Evolutionary conservation across 1,284 basidiomycete genomes (phyloP), one percentile per base, ranked within the genome.

Genomic region (Marasmius tenuissimus): DNA sequence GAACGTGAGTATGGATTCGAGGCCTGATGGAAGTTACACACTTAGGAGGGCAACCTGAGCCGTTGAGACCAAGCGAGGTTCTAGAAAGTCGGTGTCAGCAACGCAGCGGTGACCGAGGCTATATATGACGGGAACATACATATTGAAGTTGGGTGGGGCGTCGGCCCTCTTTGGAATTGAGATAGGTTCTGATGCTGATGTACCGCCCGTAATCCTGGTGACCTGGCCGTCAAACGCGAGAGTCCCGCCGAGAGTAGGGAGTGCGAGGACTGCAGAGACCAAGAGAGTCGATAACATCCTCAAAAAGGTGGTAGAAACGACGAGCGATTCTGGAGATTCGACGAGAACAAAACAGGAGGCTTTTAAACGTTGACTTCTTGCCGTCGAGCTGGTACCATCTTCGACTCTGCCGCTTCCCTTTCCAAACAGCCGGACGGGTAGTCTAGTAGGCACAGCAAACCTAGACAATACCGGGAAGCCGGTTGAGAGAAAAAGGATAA

Each of bases 21-120:
- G 27, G 27, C 27, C 27, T 27, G 27, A 27, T 27, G 27, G 27
- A 27, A 27, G 27, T 27, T 27, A 27, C 27, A 27, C 27, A 27
- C 27, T 27, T 54, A 54, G 34, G 18, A 9, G 14, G 69, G 39
- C 70, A 71, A 53, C 68, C 69, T 18, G 70, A 70, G 5, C 69
- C 66, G 40, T 69, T 71, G 47, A 49, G 34, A 10, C 45, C 53
- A 20, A 57, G 39, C 10, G 45, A 37, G 55, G 60, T 61, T 18
- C 53, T 51, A 34, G 4, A 40, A 33, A 50, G n/a, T 2, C 27
- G 27, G 27, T 27, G 27, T 27, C 63, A 67, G 5, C 52, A 37
- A 37, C 14, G 16, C 7, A 27, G 27, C 27, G 27, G 27, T 27
- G 18, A 54, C 9, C 12, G 34, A 37, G 14, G 50, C 8, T 8